Evolutionary conservation across 2,329 filamentous ascomycete genomes (phyloP), one percentile per base, ranked within the genome.

Genomic region (Colletotrichum limetticola): DNA sequence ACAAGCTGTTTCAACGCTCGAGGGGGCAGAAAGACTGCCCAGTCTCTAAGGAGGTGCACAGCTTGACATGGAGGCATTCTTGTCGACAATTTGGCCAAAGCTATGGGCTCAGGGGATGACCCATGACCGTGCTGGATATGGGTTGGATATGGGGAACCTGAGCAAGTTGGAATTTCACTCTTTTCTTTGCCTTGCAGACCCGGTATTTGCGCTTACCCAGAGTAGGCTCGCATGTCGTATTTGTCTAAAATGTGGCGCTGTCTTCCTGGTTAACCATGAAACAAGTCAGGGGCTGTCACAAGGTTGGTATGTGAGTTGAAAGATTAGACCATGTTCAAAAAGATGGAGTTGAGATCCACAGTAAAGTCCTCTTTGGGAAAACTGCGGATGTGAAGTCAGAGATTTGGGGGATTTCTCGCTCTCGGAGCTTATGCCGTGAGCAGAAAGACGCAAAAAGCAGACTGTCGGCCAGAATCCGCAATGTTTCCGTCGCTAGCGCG

Each of bases 401-500:
- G 37, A 24, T 62, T 52, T 6, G 61, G 28, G 32, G n/a, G 52
- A 37, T 55, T 22, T 52, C 24, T 22, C 24, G 68, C 26, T 46
- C 22, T 28, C 22, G 35, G 24, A 56, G 30, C 12, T 72, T 59
- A 35, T 19, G 28, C 22, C 12, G 32, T 16, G 61, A 64, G 53
- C 28, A 49, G 32, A 46, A 57, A 64, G 30, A 49, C 42, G 42
- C 4, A 42, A 49, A 56, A 14, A 22, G 32, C 22, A 62, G 37
- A 52, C 16, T 5, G 28, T 49, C 32, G 70, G 30, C 37, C 53
- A 64, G 24, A 64, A 69, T 64, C 66, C 35, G 66, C 55, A 52
- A 56, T 68, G 71, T 72, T 72, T 72, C 60, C 46, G 60, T 35
- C 37, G 28, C 66, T 72, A 72, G 60, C 61, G 56, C 55, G 60